Evolutionary conservation across 2,329 filamentous ascomycete genomes (phyloP).

Genomic region (Trichoderma hamatum): DNA sequence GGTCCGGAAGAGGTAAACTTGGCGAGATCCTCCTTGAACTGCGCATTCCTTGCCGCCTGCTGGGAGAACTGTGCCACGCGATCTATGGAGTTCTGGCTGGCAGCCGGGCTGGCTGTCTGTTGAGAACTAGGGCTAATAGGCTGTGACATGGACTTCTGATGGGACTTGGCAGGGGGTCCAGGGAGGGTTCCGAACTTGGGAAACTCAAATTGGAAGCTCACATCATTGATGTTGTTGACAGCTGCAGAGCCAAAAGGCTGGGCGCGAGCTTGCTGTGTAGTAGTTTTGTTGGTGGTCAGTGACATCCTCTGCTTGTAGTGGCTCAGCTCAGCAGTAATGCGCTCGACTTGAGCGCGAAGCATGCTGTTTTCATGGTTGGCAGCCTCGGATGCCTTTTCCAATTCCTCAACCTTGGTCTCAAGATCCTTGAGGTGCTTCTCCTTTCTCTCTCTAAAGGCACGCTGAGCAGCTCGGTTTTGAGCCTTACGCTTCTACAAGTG

Average conservation of each 20-base stretch:
- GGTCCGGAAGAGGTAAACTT: conserved; percentile 48
- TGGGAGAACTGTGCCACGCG: conserved; percentile 33
- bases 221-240: conserved; percentile 66
- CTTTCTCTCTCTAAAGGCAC: conserved; percentile 92
- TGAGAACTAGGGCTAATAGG: conserved; percentile 39
- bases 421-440: conserved; percentile 87
- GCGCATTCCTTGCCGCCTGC: conserved; percentile 28
- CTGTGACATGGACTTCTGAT: conserved; percentile 36
- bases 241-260: conserved; percentile 49
- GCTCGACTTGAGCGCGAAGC: conserved; percentile 84
- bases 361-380: conserved; percentile 84
- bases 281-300: conserved; percentile 48
- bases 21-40: conserved; percentile 54
- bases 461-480: conserved; percentile 89
- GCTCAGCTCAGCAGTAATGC: conserved; percentile 78
- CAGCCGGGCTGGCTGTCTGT: conserved; percentile 35
- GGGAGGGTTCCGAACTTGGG: conserved; percentile 84
- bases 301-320: conserved; percentile 90
- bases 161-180: conserved; percentile 44
- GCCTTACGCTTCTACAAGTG: conserved; percentile 82
- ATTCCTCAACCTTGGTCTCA: conserved; percentile 74
- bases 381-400: conserved; percentile 81
- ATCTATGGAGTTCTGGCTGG: conserved; percentile 36
- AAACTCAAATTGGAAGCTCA: conserved; percentile 94
- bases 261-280: conserved; percentile 45